Conservation (phyloP, 371 early-diverging fungal genomes). For the Fennellomyces sp. region DNA sequence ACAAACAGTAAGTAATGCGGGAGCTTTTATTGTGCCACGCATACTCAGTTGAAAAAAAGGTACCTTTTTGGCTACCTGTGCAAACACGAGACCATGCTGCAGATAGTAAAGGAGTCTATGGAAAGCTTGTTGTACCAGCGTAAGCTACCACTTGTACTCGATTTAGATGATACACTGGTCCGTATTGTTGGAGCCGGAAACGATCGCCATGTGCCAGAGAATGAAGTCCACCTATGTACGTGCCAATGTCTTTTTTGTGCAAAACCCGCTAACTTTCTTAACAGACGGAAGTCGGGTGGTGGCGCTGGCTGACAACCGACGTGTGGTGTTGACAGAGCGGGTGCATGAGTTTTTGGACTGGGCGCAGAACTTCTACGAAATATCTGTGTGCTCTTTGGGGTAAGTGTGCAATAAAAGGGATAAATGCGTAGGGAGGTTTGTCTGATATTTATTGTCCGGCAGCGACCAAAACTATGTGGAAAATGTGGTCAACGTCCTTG, state of each 20-base stretch:
- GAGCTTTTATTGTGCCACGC: neutral
- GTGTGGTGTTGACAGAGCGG: conserved; percentile 69
- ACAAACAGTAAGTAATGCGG: conserved; percentile 51
- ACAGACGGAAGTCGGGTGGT: conserved; percentile 67
- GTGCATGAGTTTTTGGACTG: conserved; percentile 80
- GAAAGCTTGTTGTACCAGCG: conserved; percentile 43
- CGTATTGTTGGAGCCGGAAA: conserved; percentile 71
- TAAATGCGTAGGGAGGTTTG: no score
- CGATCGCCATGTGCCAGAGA: conserved; percentile 70
- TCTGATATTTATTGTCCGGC: neutral
- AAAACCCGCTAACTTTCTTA: neutral
- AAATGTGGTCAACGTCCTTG: conserved; percentile 69
- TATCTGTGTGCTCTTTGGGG: conserved; percentile 81
- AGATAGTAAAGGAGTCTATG: conserved; percentile 55
- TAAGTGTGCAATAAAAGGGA: conserved; percentile 21
- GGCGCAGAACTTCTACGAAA: conserved; percentile 72
- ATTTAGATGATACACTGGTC: conserved; percentile 82
- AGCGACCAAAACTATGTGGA: conserved; percentile 81
- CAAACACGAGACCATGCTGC: conserved; percentile 58
- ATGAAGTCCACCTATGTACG: conserved; percentile 44
- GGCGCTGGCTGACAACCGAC: conserved; percentile 63
- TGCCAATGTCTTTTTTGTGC: neutral
- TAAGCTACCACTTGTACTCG: conserved; percentile 74
- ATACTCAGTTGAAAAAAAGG: no score
- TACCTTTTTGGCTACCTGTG: conserved; percentile 72